Percentiles rank a stretch among this genome's conserved stretches.
Evolutionary conservation across 2,329 filamentous ascomycete genomes (phyloP).

Genomic region (Colletotrichum abscissum): DNA sequence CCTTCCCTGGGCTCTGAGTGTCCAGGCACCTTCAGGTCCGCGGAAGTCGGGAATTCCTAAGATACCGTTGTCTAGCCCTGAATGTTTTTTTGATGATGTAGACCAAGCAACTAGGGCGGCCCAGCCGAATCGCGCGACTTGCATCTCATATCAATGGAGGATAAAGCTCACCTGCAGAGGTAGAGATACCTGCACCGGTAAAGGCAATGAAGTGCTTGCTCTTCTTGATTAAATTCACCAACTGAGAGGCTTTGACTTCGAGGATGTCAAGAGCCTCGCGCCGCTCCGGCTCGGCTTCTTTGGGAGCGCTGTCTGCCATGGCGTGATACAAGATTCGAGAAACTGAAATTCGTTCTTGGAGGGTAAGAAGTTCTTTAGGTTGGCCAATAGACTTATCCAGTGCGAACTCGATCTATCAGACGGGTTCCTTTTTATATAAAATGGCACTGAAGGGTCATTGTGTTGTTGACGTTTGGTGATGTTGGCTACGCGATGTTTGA

Average conservation of each 20-base stretch:
- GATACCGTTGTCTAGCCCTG: not conserved
- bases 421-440: no score
- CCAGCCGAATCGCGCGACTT: no score
- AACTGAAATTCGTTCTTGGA: not conserved
- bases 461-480: no score
- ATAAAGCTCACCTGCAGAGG: slow-evolving; percentile 51
- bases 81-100: no score
- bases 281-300: slow-evolving; percentile 23
- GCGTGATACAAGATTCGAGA: not conserved
- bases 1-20: slow-evolving; percentile 54
- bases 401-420: no score
- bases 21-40: slow-evolving; percentile 59
- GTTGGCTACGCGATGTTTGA: no score
- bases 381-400: no score
- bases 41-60: slow-evolving; percentile 60
- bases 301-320: slow-evolving; percentile 32
- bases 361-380: not conserved
- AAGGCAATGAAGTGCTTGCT: slow-evolving; percentile 60
- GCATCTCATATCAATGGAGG: no score
- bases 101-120: no score
- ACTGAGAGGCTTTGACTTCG: slow-evolving; percentile 49
- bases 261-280: not conserved
- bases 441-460: no score
- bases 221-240: slow-evolving; percentile 50
- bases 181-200: slow-evolving; percentile 59